Conservation (phyloP, 148 eudicot species). For the Arctostaphylos glauca region DNA sequence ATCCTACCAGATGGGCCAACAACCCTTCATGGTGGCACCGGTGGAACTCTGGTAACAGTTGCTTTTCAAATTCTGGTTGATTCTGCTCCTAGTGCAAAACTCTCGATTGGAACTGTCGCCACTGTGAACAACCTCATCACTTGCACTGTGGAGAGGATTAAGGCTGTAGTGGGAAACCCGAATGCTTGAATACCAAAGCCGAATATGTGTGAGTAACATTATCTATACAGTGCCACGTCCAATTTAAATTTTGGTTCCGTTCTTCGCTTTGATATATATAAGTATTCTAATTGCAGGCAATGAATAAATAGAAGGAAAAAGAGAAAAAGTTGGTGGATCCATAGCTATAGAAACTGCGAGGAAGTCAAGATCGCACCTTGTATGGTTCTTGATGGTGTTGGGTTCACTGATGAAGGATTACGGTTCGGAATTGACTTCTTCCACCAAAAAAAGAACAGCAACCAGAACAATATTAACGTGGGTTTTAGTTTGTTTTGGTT, state of each 20-base stretch:
- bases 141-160: conserved; percentile 38
- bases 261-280: too few species aligned
- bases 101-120: conserved; percentile 29
- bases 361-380: conserved; percentile 37
- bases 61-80: conserved; percentile 46
- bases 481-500: background rate
- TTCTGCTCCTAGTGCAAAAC: conserved; percentile 25
- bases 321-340: conserved; percentile 1
- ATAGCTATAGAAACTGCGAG: background rate
- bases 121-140: conserved; percentile 31
- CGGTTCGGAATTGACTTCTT: conserved; percentile 36
- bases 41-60: conserved; percentile 39
- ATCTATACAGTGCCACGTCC: too few species aligned
- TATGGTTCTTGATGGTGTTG: conserved; percentile 2
- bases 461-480: background rate
- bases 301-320: background rate
- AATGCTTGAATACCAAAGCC: background rate
- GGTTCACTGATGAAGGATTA: background rate
- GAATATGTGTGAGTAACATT: conserved; percentile 12
- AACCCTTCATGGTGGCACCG: conserved; percentile 8
- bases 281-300: background rate
- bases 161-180: conserved; percentile 4
- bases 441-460: background rate
- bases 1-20: conserved; percentile 69
- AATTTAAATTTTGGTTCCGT: too few species aligned